A percentile compares a stretch with the other conserved stretches of the same genome.
phyloP scores from a whole-genome alignment of 2,329 filamentous ascomycete species.

The Claviceps citrina region DNA sequence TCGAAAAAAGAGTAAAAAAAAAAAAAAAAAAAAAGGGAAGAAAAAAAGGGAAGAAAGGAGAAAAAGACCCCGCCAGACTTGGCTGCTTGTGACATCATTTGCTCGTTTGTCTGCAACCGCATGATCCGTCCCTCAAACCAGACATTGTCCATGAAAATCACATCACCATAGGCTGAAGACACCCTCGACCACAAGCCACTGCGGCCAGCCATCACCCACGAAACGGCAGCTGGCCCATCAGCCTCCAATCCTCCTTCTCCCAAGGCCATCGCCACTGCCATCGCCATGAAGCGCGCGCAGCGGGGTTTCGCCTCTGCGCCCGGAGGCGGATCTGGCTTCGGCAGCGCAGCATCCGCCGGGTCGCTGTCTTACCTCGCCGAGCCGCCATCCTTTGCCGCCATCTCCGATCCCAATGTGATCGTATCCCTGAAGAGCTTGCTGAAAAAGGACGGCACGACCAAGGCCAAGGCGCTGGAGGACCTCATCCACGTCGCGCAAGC shows the following conservation, averaged over 20 bases:
- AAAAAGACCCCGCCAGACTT: neutral
- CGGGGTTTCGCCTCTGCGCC: slow-evolving; percentile 4
- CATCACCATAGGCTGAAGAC: neutral
- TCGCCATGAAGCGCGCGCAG: slow-evolving; percentile 6
- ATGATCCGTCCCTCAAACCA: too few species aligned
- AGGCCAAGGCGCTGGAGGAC: slow-evolving; percentile 80
- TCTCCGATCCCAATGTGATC: slow-evolving; percentile 67
- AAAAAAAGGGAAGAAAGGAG: neutral
- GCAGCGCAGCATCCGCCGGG: slow-evolving; percentile 25
- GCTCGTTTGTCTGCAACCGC: neutral
- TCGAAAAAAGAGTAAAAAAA: neutral
- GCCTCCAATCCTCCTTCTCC: neutral
- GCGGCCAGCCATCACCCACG: neutral
- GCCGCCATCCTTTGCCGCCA: slow-evolving; percentile 60
- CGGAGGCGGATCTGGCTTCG: slow-evolving; percentile 16
- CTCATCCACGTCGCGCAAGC: slow-evolving; percentile 48
- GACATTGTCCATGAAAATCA: too few species aligned
- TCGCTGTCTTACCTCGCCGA: slow-evolving; percentile 75
- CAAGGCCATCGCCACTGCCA: neutral
- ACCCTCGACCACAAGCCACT: neutral
- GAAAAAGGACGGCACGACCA: slow-evolving; percentile 88
- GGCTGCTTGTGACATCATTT: neutral
- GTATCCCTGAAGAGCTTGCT: slow-evolving; percentile 85
- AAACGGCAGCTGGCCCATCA: neutral
- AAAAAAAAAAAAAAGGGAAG: neutral